Evolutionary conservation across 2,329 filamentous ascomycete genomes (phyloP), one percentile per base, ranked within the genome.

Genomic region (Colletotrichum lupini): DNA sequence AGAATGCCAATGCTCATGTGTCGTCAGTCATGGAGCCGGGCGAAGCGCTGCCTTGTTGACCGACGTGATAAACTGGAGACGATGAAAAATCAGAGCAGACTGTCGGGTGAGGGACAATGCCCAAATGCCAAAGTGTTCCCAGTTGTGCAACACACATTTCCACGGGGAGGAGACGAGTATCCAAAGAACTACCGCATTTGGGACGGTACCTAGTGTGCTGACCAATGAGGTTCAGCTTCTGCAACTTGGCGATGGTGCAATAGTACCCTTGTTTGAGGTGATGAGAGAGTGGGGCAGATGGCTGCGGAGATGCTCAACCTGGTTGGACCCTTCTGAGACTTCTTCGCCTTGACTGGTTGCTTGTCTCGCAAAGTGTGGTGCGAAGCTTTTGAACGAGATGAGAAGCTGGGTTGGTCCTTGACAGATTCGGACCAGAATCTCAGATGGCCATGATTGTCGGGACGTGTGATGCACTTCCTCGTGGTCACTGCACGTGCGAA

Each of bases 191-290:
- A 52, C 70, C 67, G 60, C 66, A 70, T 70, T 42, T 16, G 49
- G 70, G 26, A 19, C 24, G 49, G 30, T 16, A 16, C 28, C 24
- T 60, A 49, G 49, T 14, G n/a, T 26, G 49, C 56, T 52, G 59
- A 7, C 73, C 73, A 75, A 70, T 75, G 58, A 24, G 7, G 9
- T 67, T 74, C 37, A 75, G 73, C 73, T 75, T 74, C 67, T 32
- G 70, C 66, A 74, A 74, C 65, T 58, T 59, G 46, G 62, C 70
- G 73, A 75, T 75, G 73, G 73, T 74, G 73, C 73, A 73, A 75
- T 75, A 68, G 46, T 30, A 73, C 49, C 73, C 70, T 69, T 56
- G 70, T 64, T 73, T 75, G 73, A 75, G 63, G 73, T 65, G 64
- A 75, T 75, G 56, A 42, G 24, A 42, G 26, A 70, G 70, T 73